phyloP scores from a whole-genome alignment of 177 flowering plant species.

The Vitis hybrid region DNA sequence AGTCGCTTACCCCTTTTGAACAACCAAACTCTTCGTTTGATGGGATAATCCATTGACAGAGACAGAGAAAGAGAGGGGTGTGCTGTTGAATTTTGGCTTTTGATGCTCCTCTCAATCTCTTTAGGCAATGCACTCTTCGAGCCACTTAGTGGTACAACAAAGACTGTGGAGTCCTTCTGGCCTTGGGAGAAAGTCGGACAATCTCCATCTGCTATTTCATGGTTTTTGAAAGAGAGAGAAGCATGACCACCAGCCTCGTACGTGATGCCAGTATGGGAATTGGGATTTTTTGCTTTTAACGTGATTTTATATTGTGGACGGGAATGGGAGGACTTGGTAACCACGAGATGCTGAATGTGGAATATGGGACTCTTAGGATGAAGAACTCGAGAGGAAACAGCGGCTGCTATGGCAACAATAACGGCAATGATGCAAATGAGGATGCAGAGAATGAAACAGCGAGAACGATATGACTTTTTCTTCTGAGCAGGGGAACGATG shows the following conservation, averaged over 20 bases:
- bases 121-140: slow-evolving; percentile 20
- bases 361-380: slow-evolving; percentile 29
- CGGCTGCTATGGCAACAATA: slow-evolving; percentile 5
- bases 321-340: slow-evolving; percentile 8
- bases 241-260: slow-evolving; percentile 32
- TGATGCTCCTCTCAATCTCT: slow-evolving; percentile 30
- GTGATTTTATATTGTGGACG: slow-evolving; percentile 19
- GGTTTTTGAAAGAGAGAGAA: slow-evolving; percentile 23
- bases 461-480: slow-evolving; percentile 8
- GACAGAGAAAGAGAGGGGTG: slow-evolving; percentile 10
- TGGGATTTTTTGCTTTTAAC: slow-evolving; percentile 28
- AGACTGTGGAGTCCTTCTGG: background rate
- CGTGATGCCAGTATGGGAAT: slow-evolving; percentile 17
- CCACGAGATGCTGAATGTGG: slow-evolving; percentile 15
- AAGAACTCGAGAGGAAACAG: slow-evolving; percentile 9
- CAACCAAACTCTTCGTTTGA: slow-evolving; percentile 19
- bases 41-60: slow-evolving; percentile 23
- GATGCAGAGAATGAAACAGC: slow-evolving; percentile 13
- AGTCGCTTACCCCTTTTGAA: slow-evolving; percentile 17
- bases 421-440: slow-evolving; percentile 11
- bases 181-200: slow-evolving; percentile 18
- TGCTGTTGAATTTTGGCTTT: slow-evolving; percentile 5
- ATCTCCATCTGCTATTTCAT: slow-evolving; percentile 33
- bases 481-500: slow-evolving; percentile 3
- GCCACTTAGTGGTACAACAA: slow-evolving; percentile 22